Evolutionary conservation across 2,329 filamentous ascomycete species (phyloP), one percentile per base, ranked within the genome.

Genomic region (Diaporthe longicolla): DNA sequence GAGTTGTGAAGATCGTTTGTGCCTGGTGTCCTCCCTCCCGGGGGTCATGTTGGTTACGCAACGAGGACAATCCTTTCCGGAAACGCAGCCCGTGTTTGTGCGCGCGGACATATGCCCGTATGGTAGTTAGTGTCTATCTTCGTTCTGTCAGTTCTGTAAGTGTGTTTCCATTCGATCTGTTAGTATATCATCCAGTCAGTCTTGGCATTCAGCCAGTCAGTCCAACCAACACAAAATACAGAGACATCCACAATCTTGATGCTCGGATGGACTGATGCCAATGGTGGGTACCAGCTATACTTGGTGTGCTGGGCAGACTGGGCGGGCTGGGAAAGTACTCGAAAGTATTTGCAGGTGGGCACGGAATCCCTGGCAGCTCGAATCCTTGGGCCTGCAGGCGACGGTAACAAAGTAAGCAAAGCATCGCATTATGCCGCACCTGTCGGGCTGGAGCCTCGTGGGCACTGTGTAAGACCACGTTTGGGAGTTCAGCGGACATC

Each of bases 31-130:
- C 59, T 59, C 57, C 21, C 11, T n/a, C 57, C n/a, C 21, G 13
- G 35, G 37, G 37, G 37, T 40, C 2, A 4, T 43, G 37, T 32
- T 66, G 63, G 63, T 35, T 37, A 66, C 63, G 29, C 45, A 50
- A 40, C 29, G 45, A 50, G 45, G 66, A 32, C 72, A 59, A 71
- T 74, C 66, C 26, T 66, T 71, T 43, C 72, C 71, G 50, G 66
- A 48, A 54, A 19, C 37, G 66, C 50, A 45, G 45, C 43, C 32
- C 54, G 29, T 58, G 66, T 73, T 71, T 73, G 72, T 66, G 50
- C 70, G 58, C 70, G 26, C 29, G 69, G 43, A 11, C 17, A n/a
- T 35, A n/a, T 66, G 43, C 24, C 43, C 43, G 54, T 11, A 24
- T 52, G 29, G 43, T 32, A 66, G 43, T 26, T 37, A 65, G 59